Evolutionary conservation across 208 protist species (phyloP).

Genomic region (Trypanosoma vivax): DNA sequence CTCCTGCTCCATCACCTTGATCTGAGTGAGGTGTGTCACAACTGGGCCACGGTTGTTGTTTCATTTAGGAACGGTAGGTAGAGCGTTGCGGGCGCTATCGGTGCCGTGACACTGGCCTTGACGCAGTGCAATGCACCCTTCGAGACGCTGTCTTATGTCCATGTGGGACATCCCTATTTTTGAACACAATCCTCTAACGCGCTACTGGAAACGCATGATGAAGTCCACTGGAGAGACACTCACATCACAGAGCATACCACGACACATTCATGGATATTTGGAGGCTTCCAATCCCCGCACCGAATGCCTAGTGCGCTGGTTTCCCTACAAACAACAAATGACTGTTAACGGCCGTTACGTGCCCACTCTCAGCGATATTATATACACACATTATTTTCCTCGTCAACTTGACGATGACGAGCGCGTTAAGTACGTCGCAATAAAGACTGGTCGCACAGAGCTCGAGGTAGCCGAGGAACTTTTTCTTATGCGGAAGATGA

Average conservation of each 20-base stretch:
- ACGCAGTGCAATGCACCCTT: constrained; percentile 10
- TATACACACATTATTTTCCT: constrained; percentile 83
- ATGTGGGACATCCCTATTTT: constrained; percentile 81
- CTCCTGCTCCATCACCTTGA: no score
- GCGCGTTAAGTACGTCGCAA: constrained; percentile 71
- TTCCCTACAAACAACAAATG: constrained; percentile 85
- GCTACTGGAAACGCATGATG: constrained; percentile 86
- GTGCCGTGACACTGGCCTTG: not conserved
- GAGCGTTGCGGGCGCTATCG: no score
- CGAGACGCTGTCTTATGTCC: constrained; percentile 27
- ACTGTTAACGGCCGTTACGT: constrained; percentile 74
- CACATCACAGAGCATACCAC: constrained; percentile 74
- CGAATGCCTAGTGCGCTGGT: constrained; percentile 69
- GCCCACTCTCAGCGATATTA: constrained; percentile 64
- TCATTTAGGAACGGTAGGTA: no score
- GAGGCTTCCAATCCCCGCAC: constrained; percentile 64
- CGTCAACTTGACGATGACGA: constrained; percentile 73
- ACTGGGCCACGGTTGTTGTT: no score
- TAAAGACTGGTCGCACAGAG: constrained; percentile 70
- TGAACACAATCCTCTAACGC: constrained; percentile 72
- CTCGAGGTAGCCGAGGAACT: constrained; percentile 79
- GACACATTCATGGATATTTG: constrained; percentile 84
- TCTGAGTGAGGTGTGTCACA: no score
- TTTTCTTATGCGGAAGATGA: constrained; percentile 87
- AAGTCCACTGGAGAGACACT: constrained; percentile 60